Conservation (phyloP, 306 rosid species). For the Astragalus glycyphyllos region DNA sequence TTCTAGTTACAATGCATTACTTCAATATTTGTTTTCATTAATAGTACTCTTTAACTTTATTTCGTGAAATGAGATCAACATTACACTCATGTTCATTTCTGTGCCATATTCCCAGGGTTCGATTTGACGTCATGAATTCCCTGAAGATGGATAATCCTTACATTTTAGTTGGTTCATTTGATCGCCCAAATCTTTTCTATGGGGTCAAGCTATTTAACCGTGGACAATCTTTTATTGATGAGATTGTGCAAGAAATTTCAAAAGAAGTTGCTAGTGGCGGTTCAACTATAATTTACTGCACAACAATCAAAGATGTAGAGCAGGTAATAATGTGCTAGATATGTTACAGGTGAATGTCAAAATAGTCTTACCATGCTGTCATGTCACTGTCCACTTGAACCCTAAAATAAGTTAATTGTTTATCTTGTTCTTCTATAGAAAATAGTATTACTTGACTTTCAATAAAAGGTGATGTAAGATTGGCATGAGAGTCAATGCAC, state of each 20-base stretch:
- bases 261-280: constrained; percentile 61
- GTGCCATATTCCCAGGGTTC: constrained; percentile 66
- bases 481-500: not conserved
- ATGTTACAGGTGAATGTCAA: constrained; percentile 31
- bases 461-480: constrained; percentile 23
- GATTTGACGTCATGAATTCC: constrained; percentile 73
- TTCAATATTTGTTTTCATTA: not conserved
- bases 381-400: constrained; percentile 29
- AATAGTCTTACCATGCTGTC: constrained; percentile 24
- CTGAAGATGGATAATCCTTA: constrained; percentile 75
- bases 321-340: constrained; percentile 64
- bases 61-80: constrained; percentile 23
- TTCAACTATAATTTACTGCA: constrained; percentile 90
- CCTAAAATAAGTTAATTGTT: constrained; percentile 21
- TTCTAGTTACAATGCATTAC: constrained; percentile 14
- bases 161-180: constrained; percentile 79
- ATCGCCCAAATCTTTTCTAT: constrained; percentile 82
- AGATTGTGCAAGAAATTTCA: constrained; percentile 69
- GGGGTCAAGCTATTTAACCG: constrained; percentile 77
- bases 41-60: constrained; percentile 13
- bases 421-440: constrained; percentile 22
- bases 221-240: constrained; percentile 63
- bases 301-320: constrained; percentile 84
- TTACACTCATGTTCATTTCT: constrained; percentile 25
- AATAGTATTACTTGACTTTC: not conserved